Base-by-base conservation (phyloP, 768 basidiomycete species). In the Heimioporus sp. region DNA sequence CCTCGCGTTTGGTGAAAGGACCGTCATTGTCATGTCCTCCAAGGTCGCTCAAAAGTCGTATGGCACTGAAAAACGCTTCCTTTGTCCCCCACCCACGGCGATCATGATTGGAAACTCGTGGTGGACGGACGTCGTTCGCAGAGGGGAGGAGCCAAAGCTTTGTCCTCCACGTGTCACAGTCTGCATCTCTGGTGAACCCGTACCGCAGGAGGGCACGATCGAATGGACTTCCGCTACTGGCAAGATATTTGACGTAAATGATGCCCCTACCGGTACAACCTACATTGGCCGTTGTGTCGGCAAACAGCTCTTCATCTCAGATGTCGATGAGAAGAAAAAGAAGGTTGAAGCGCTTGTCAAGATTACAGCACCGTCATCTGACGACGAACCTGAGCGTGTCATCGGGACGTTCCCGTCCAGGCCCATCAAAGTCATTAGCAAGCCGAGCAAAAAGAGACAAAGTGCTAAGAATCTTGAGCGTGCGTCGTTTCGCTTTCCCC, bases 351-450 rank as follows among this genome's bases (percentile, higher is more conserved):
- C 95, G 5, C 76, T 93, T 35, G 92, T 98, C 58, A 92, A 87
- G 71, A 86, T 94, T 68, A 86, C 83, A 59, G 90, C 91, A 35
- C 85, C 87, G 9, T 80, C 82, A 15, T 82, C 83, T 44, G 89
- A 91, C 46, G 87, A 90, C 53, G 87, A 90, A 65, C 82, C 84
- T 51, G 90, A 92, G 65, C 81, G 87, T 36, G 77, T 92, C 34
- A 84, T 98, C 59, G 95, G 95, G 19, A 80, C 83, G 17, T 98
- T 98, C 74, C 87, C 90, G 40, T 92, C 90, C 58, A 86, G 89
- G 42, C 86, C 94, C n/a, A 98, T 98, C 78, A 95, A 94, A 70
- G 92, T 98, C 63, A 98, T 98, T 73, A 92, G 90, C 73, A 98
- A 98, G 70, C 96, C 96, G 5, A 92, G 90, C 75, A 97, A 98